phyloP scores from a whole-genome alignment of 805 yeast species.

The Zygosaccharomyces kombuchaensis region DNA sequence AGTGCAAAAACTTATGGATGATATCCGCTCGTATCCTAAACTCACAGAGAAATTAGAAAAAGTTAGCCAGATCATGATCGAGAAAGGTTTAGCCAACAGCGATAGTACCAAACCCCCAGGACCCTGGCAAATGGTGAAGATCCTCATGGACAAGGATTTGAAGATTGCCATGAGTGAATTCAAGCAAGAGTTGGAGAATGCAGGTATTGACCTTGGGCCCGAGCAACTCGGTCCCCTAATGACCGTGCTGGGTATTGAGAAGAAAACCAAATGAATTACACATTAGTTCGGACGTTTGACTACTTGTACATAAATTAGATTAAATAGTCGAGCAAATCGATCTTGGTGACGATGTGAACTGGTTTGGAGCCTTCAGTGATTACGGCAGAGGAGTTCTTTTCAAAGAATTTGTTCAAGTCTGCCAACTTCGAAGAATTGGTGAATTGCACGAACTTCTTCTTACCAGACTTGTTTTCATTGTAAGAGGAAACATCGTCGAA shows the following conservation, averaged over 20 bases:
- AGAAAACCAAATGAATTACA: conserved; percentile 10
- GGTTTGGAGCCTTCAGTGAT: conserved; percentile 76
- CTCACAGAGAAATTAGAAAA: conserved; percentile 20
- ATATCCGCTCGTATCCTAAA: conserved; percentile 22
- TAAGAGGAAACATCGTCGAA: conserved; percentile 55
- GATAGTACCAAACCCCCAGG: conserved; percentile 17
- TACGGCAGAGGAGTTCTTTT: conserved; percentile 78
- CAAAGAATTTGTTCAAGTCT: conserved; percentile 73
- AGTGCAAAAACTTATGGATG: conserved; percentile 25
- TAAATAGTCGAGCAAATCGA: conserved; percentile 62
- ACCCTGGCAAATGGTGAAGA: conserved; percentile 27
- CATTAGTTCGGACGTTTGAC: not conserved
- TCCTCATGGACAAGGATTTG: conserved; percentile 27
- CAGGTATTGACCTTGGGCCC: conserved; percentile 28
- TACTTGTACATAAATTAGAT: conserved; percentile 13
- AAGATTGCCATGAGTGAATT: conserved; percentile 26
- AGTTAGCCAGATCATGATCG: conserved; percentile 21
- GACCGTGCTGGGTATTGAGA: conserved; percentile 28
- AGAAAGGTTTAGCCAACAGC: conserved; percentile 21
- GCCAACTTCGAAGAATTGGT: conserved; percentile 60
- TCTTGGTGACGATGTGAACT: conserved; percentile 81
- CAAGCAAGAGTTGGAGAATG: conserved; percentile 24
- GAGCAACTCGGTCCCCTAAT: conserved; percentile 29
- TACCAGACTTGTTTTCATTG: conserved; percentile 56
- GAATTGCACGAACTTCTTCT: conserved; percentile 63